phyloP scores from a whole-genome alignment of 768 basidiomycete species.

The Filobasidium wieringae region DNA sequence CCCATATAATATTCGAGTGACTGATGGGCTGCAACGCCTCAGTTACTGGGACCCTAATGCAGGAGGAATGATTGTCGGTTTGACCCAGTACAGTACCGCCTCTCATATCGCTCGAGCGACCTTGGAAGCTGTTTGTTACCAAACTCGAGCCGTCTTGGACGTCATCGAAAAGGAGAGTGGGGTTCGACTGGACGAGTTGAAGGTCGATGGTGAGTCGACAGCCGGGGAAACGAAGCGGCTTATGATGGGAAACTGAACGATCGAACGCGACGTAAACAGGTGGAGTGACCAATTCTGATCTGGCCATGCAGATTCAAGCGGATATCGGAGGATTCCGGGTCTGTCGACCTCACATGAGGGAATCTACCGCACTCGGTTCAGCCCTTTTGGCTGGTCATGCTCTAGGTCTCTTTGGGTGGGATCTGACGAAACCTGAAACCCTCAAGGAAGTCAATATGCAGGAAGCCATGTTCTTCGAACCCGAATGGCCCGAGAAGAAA shows the following conservation, averaged over 20 bases:
- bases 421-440: constrained; percentile 69
- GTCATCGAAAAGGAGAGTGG: constrained; percentile 84
- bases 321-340: constrained; percentile 78
- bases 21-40: too few relatives aligned
- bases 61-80: constrained; percentile 38
- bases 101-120: constrained; percentile 90
- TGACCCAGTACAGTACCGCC: constrained; percentile 43
- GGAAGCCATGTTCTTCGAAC: constrained; percentile 59
- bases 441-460: constrained; percentile 75
- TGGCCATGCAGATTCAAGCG: constrained; percentile 46
- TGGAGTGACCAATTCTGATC: constrained; percentile 91
- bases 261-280: too few relatives aligned
- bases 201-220: constrained; percentile 63
- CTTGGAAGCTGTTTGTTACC: constrained; percentile 90
- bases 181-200: constrained; percentile 65
- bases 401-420: constrained; percentile 81
- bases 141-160: constrained; percentile 88
- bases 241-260: too few relatives aligned
- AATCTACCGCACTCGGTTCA: constrained; percentile 91
- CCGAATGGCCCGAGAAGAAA: constrained; percentile 47
- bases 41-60: constrained; percentile 78
- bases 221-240: constrained; percentile 16
- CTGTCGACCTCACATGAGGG: constrained; percentile 88
- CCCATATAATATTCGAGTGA: not conserved
- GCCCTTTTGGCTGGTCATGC: constrained; percentile 87